Base-by-base conservation (phyloP, 441 rosid species). In the Flueggea neowawraea region DNA sequence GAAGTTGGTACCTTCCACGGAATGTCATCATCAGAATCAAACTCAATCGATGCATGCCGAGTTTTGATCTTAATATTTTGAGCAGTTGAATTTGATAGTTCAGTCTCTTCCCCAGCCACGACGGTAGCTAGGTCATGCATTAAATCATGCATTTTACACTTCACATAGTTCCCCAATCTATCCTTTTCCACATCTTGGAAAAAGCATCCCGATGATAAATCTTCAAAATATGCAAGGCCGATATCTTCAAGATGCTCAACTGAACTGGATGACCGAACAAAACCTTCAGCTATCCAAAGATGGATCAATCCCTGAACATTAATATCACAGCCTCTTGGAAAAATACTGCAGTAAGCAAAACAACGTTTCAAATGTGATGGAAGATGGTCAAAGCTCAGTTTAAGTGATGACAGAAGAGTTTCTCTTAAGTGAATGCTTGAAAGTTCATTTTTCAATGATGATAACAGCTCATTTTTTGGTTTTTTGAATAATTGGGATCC, bases 41-140 rank as follows among this genome's bases (percentile, higher is more conserved):
- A 41, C 49, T 39, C 11, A 16, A 55, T 6, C 7, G 58, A 55
- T 6, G 32, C 17, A 15, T 55, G 43, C 16, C 39, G 39, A 32
- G 44, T 32, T 5, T 57, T 39, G n/a, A 8, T 49, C 3, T 3
- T 5, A 16, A 57, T 41, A 6, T 57, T 7, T 2, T 15, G 6
- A 8, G 10, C 9, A 39, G 15, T 12, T 10, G 13, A 10, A 41
- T 14, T 7, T n/a, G 49, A 0, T 10, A 17, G 14, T 0, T 3
- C 13, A 22, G 28, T 9, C 22, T 56, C 57, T 45, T 39, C 48
- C 12, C 66, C 62, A 8, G 66, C 61, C 5, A 73, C 50, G 11
- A 33, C 13, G 52, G 39, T 54, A 52, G 74, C 71, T 31, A 73
- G 66, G 41, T 69, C 78, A 65, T 65, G 70, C 16, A 74, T 62